Evolutionary conservation across 2,329 filamentous ascomycete species (phyloP).

Genomic region (Aspergillus clavatus): DNA sequence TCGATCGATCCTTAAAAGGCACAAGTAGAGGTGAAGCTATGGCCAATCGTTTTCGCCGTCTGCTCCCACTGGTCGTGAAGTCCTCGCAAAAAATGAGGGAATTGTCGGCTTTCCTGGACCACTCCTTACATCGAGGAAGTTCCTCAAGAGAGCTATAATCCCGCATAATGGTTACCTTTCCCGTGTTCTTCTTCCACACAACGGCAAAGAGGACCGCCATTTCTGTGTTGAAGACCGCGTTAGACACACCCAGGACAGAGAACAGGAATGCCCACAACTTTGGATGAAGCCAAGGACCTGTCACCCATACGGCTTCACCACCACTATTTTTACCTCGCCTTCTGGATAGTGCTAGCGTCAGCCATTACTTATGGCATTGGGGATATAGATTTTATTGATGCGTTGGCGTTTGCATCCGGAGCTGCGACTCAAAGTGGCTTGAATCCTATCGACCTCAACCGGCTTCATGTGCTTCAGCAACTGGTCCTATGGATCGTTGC

Average conservation of each 20-base stretch:
- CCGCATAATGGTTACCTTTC: neutral
- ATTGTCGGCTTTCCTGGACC: slow-evolving; percentile 5
- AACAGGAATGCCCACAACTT: neutral
- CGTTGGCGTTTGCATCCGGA: slow-evolving; percentile 77
- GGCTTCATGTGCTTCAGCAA: slow-evolving; percentile 65
- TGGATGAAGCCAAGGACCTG: slow-evolving; percentile 5
- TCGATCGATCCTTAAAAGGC: neutral
- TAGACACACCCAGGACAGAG: neutral
- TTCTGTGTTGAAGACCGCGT: neutral
- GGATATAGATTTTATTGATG: slow-evolving; percentile 71
- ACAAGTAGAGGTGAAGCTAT: neutral
- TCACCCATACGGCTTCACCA: slow-evolving; percentile 13
- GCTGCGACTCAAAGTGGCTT: slow-evolving; percentile 84
- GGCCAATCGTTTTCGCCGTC: neutral
- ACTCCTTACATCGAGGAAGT: neutral
- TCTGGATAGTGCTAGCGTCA: slow-evolving; percentile 66
- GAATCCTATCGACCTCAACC: slow-evolving; percentile 66
- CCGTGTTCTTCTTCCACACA: neutral
- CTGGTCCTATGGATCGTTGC: slow-evolving; percentile 63
- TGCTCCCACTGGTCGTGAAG: neutral
- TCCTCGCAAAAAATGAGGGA: slow-evolving; percentile 1
- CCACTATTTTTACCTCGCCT: slow-evolving; percentile 68
- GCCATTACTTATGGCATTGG: slow-evolving; percentile 62
- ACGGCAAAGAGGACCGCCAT: neutral
- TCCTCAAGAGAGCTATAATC: neutral